Conservation (phyloP, 202 grass and related monocot genomes). For the Setaria italica region DNA sequence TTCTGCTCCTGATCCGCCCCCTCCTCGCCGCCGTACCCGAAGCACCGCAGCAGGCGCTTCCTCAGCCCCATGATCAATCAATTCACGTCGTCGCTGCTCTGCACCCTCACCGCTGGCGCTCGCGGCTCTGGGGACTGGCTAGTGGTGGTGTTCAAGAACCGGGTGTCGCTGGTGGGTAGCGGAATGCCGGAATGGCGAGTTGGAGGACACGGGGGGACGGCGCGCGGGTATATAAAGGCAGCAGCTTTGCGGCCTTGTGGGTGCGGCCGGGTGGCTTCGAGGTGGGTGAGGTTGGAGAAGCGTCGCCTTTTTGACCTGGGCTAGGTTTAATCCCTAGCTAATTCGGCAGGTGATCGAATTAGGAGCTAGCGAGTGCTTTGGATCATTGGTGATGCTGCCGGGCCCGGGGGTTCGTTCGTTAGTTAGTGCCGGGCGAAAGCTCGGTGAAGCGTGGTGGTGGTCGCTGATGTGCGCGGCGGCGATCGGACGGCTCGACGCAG, state of each 20-base stretch:
- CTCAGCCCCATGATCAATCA: conserved; percentile 33
- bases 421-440: conserved; percentile 26
- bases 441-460: not conserved
- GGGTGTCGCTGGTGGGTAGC: not conserved
- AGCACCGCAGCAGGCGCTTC: conserved; percentile 45
- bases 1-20: not conserved
- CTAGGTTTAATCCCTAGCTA: conserved; percentile 4
- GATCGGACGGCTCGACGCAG: not conserved
- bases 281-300: conserved; percentile 38
- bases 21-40: conserved; percentile 14
- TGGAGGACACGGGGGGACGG: not conserved
- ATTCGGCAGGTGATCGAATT: conserved; percentile 38
- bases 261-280: conserved; percentile 17
- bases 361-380: not conserved
- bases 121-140: not conserved
- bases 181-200: not conserved
- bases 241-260: not conserved
- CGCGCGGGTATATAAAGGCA: conserved; percentile 27
- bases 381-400: conserved; percentile 32
- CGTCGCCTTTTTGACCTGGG: not conserved
- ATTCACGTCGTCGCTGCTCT: not conserved
- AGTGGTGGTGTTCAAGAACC: not conserved
- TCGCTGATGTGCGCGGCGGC: not conserved
- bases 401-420: not conserved
- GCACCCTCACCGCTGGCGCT: not conserved